A percentile compares a stretch with the other conserved stretches of the same genome.
phyloP scores from a whole-genome alignment of 176 grass and related monocot genomes.

The Aechmea fasciata region DNA sequence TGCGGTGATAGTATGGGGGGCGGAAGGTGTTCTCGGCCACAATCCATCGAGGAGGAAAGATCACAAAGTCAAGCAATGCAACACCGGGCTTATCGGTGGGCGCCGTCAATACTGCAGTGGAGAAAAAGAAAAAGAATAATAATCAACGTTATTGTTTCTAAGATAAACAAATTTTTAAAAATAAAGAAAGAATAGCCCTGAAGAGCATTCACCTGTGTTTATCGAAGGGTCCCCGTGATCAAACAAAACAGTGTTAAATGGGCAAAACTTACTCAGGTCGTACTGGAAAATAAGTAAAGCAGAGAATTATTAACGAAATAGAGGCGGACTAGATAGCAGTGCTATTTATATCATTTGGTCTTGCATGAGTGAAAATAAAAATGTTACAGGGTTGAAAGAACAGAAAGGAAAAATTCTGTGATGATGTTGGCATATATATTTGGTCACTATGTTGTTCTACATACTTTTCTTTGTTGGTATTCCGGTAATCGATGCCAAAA shows the following conservation, averaged over 20 bases:
- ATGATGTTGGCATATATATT: too few species aligned
- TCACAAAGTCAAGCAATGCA: slow-evolving; percentile 84
- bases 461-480: too few species aligned
- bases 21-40: slow-evolving; percentile 90
- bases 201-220: slow-evolving; percentile 60
- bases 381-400: too few species aligned
- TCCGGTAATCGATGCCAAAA: too few species aligned
- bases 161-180: neutral
- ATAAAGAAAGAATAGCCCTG: neutral
- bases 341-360: neutral
- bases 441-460: too few species aligned
- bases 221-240: slow-evolving; percentile 76
- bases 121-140: neutral
- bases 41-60: slow-evolving; percentile 84
- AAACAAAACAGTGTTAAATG: slow-evolving; percentile 84
- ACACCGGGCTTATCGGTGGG: slow-evolving; percentile 81
- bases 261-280: slow-evolving; percentile 85
- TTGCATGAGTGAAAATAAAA: too few species aligned
- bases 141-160: neutral
- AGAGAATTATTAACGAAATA: neutral
- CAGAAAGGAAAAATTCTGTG: too few species aligned
- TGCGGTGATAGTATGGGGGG: slow-evolving; percentile 84
- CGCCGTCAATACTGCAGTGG: slow-evolving; percentile 60
- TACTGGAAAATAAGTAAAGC: slow-evolving; percentile 45
- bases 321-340: neutral